Conservation (phyloP, 208 protist species). For the Trichomonas vaginalis region DNA sequence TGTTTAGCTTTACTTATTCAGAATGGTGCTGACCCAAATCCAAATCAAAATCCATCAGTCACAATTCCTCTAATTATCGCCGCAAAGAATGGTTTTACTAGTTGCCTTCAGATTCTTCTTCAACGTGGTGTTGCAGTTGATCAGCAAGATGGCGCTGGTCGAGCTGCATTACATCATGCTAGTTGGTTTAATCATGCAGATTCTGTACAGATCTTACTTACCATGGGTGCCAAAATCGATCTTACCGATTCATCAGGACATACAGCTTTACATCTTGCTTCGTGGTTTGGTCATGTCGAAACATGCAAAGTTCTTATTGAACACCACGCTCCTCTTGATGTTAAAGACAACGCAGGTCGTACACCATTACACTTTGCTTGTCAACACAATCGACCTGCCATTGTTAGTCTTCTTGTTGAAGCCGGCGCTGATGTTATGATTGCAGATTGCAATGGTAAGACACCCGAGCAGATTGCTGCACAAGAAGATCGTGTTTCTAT, state of each 20-base stretch:
- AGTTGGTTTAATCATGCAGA: not conserved
- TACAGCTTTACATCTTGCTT: not conserved
- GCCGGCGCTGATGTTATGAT: not conserved
- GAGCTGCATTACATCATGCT: not conserved
- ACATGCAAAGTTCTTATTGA: not conserved
- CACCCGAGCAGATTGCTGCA: not conserved
- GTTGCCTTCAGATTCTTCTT: not conserved
- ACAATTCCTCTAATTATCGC: not conserved
- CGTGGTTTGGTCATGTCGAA: not conserved
- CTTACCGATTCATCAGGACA: not conserved
- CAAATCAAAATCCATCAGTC: not conserved
- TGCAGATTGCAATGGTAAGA: not conserved
- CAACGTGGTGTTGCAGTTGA: not conserved
- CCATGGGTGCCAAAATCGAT: not conserved
- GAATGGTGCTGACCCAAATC: not conserved
- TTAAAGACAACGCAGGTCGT: not conserved
- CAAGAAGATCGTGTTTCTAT: not conserved
- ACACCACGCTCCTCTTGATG: not conserved
- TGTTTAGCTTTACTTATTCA: not conserved
- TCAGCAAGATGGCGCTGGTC: not conserved
- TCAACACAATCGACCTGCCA: not conserved
- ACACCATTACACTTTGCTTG: not conserved
- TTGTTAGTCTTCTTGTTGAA: not conserved
- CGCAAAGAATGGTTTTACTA: not conserved
- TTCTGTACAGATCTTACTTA: not conserved